Percentiles rank a stretch among this genome's conserved stretches.
These are phyloP conservation scores for Sphaerulina vaccinii DNA, from an alignment of 2,329 filamentous ascomycete species.

Conservation along the genomic window DNA sequence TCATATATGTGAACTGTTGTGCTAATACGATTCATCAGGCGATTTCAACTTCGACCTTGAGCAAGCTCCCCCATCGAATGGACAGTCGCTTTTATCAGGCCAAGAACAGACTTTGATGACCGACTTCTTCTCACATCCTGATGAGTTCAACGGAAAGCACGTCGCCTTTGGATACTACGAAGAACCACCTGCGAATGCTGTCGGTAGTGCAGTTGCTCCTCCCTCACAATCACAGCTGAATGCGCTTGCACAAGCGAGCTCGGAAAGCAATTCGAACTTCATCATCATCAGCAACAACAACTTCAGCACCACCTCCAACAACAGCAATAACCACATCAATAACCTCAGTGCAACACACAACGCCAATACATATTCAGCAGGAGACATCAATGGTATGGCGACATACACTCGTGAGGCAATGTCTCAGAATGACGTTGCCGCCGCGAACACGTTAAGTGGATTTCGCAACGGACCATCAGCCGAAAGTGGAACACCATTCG, in stretches of 20 bases:
- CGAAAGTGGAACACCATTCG: conserved; percentile 8
- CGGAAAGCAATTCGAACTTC: neutral
- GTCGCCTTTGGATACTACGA: conserved; percentile 13
- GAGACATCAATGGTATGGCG: conserved; percentile 11
- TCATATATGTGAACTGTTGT: neutral
- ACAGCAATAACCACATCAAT: neutral
- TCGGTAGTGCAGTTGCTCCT: neutral
- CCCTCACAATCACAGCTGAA: neutral
- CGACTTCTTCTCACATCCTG: conserved; percentile 17
- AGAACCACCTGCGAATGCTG: conserved; percentile 1
- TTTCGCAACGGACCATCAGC: conserved; percentile 15
- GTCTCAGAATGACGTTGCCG: conserved; percentile 11
- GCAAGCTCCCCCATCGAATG: conserved; percentile 1
- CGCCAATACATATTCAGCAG: neutral
- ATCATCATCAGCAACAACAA: neutral
- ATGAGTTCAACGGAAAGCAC: conserved; percentile 14
- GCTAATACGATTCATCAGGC: conserved; percentile 1
- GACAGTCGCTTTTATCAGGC: conserved; percentile 13
- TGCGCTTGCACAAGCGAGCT: neutral
- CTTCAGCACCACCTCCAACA: neutral
- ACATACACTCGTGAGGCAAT: conserved; percentile 9
- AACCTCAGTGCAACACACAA: neutral
- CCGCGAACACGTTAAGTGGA: conserved; percentile 8
- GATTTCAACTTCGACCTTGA: conserved; percentile 7
- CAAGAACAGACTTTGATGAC: conserved; percentile 17